Evolutionary conservation across 2,329 filamentous ascomycete genomes (phyloP).

Genomic region (Trichoderma sp.): DNA sequence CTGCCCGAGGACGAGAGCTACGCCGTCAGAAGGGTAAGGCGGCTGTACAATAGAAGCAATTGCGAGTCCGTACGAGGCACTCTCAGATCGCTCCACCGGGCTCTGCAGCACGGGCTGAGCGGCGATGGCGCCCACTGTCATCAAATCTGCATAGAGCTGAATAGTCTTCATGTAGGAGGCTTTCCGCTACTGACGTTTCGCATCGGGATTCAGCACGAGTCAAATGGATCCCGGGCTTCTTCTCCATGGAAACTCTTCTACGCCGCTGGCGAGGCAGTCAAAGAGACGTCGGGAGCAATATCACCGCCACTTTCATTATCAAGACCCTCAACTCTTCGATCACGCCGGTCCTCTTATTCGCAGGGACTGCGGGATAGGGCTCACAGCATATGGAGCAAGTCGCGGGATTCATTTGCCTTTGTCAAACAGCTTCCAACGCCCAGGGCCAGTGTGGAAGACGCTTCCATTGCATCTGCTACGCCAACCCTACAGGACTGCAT

Average conservation of each 20-base stretch:
- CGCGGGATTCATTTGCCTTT: slow-evolving; percentile 12
- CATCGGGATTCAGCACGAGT: neutral
- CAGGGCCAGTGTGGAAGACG: slow-evolving; percentile 12
- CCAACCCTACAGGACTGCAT: neutral
- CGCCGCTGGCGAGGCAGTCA: neutral
- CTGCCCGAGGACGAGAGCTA: neutral
- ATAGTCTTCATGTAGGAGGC: slow-evolving; percentile 10
- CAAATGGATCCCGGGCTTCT: neutral
- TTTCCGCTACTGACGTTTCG: slow-evolving; percentile 7
- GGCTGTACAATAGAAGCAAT: slow-evolving; percentile 8
- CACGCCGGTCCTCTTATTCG: slow-evolving; percentile 11
- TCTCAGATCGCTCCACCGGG: slow-evolving; percentile 4
- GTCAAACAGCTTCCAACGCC: neutral
- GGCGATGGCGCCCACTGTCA: neutral
- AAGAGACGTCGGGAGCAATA: neutral
- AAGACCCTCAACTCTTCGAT: neutral
- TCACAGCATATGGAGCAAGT: slow-evolving; percentile 13
- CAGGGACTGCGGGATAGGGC: neutral
- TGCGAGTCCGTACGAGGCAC: slow-evolving; percentile 2
- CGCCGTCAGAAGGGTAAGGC: neutral
- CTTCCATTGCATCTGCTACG: neutral
- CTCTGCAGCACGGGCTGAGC: neutral
- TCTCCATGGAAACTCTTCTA: slow-evolving; percentile 10
- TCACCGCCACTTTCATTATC: neutral
- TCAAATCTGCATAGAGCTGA: slow-evolving; percentile 9